Base-by-base conservation (phyloP, 495 filamentous ascomycete species). In the Corynascus novoguineensis region DNA sequence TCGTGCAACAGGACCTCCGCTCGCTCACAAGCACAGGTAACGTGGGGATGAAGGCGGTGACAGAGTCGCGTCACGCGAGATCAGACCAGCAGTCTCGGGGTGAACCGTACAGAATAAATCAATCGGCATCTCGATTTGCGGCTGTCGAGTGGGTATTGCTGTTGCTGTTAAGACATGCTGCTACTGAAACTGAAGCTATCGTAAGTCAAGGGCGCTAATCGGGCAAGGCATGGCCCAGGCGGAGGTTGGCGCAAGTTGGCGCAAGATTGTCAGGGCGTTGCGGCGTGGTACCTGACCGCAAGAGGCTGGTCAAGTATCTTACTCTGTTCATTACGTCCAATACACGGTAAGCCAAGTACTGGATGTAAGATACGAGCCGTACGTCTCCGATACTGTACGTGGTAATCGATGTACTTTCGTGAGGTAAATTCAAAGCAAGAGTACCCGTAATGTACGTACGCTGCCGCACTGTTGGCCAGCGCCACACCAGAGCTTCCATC, bases 211-310 rank as follows among this genome's bases (percentile, higher is more conserved):
- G 15, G 9, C 15, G 4, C 34, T 24, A 40, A 35, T 24, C 15
- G 5, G 14, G 28, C 32, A 10, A 5, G 31, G 1, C 19, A 25
- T n/a, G 9, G 10, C 21, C 37, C 12, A 24, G 25, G 24, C 14
- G 35, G n/a, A 50, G 35, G 28, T 27, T 40, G 34, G 50, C 22
- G 49, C 34, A 25, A 41, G 35, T 19, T 52, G 50, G 50, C 50
- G 37, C 37, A 5, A 19, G 15, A 53, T 21, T 53, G 50, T 31
- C 31, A 53, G 25, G 21, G 15, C 17, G 9, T 15, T 41, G 50
- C 27, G 50, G 50, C 37, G 37, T 29, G 37, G 34, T 41, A 52
- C 22, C 15, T 21, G 10, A 5, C 31, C 22, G 5, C 1, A 22
- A 1, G 5, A 40, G 15, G 5, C 7, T 7, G 21, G 29, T 4